These are phyloP conservation scores for Nicotiana noctiflora DNA, from an alignment of 257 asterid species.

Conservation along the genomic window DNA sequence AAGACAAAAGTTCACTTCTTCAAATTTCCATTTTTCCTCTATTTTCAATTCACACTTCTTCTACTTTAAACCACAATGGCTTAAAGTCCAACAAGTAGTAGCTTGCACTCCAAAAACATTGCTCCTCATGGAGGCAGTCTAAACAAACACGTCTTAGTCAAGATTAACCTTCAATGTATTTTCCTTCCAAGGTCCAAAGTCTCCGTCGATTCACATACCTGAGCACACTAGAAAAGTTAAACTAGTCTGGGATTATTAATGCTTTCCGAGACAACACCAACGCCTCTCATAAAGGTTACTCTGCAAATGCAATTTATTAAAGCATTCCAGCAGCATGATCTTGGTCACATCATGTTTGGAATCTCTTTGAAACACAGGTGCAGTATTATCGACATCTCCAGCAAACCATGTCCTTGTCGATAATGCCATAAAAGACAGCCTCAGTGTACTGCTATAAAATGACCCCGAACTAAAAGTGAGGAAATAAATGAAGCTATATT, in stretches of 20 bases:
- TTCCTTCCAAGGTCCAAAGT: slow-evolving; percentile 51
- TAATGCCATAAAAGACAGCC: slow-evolving; percentile 18
- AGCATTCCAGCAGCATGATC: slow-evolving; percentile 92
- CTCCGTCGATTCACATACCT: slow-evolving; percentile 61
- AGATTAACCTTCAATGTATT: slow-evolving; percentile 62
- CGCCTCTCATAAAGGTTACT: no score
- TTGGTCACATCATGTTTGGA: slow-evolving; percentile 63
- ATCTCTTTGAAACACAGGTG: slow-evolving; percentile 73
- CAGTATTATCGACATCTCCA: slow-evolving; percentile 50
- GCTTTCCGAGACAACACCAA: no score
- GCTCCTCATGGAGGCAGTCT: slow-evolving; percentile 57
- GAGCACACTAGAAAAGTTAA: slow-evolving; percentile 76
- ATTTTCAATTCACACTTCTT: no score
- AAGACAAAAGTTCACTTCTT: no score
- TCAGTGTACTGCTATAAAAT: slow-evolving; percentile 14
- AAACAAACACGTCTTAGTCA: slow-evolving; percentile 48
- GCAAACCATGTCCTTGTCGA: slow-evolving; percentile 48
- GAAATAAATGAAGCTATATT: slow-evolving; percentile 32
- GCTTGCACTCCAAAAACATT: no score
- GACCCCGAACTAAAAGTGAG: slow-evolving; percentile 9
- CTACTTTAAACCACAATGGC: no score
- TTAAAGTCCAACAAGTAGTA: no score
- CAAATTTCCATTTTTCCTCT: no score
- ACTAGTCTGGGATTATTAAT: slow-evolving; percentile 33
- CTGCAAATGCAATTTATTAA: slow-evolving; percentile 46